Base-by-base conservation (phyloP, 1,284 basidiomycete species). In the Testicularia cyperi region DNA sequence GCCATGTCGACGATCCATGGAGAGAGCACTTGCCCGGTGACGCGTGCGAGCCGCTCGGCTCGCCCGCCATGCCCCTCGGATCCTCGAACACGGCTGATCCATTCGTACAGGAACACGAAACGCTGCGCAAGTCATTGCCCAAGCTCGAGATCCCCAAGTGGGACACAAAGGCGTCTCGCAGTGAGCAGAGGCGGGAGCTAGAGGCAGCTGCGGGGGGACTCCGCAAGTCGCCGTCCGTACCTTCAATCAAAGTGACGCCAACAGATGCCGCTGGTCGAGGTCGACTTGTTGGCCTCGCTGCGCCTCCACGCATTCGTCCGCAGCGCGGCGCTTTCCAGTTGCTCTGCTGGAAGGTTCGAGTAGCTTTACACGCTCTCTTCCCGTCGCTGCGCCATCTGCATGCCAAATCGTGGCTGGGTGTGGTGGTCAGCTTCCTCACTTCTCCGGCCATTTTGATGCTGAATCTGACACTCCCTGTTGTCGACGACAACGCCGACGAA, bases 401-500 rank as follows among this genome's bases (percentile, higher is more conserved):
- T 21, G 80, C 81, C 34, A 92, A 94, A 77, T 85, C 86, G 9
- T 68, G 85, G 42, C 62, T 88, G 6, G 88, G 87, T 4, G 85
- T 85, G 77, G 78, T 88, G 15, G 86, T 88, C 0, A 85, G 87
- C 0, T 66, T 95, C 13, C 82, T 92, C 44, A 90, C 90, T 6
- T 85, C 86, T 0, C 94, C 94, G 0, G 90, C 92, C 0, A 85
- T 97, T 6, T 79, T 95, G 74, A 80, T 82, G 10, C 80, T 98
- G 39, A 96, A 92, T 0, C 69, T 96, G 14, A 97, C 94, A 0
- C 80, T 96, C 6, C 92, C 92, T 3, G 92, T 97, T 4, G 88
- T 92, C 2, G 79, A 80, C 38, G 80, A 81, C 54, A 76, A 77
- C 6, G 66, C 71, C 1, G 73, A 26, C 83, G 85, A 65, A 78